phyloP scores from a whole-genome alignment of 306 rosid genomes.

The Arachis stenosperma region DNA sequence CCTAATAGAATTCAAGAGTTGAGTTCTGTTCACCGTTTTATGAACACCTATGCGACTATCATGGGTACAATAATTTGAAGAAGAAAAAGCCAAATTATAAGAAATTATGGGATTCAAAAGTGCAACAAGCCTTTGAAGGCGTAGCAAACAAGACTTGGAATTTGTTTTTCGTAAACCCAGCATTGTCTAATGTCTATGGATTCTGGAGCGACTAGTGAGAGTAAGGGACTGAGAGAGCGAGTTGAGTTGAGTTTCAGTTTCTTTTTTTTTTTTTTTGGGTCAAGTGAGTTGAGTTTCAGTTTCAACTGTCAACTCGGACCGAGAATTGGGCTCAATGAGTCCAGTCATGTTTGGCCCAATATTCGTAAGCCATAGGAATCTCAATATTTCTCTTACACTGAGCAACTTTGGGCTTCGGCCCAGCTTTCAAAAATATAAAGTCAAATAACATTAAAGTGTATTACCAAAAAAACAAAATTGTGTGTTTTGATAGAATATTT shows the following conservation, averaged over 20 bases:
- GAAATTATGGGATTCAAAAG: background rate
- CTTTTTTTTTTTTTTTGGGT: no score
- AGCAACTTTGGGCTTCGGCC: no score
- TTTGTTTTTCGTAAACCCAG: background rate
- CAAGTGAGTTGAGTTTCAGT: background rate
- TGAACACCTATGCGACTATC: background rate
- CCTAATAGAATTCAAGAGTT: slow-evolving; percentile 18
- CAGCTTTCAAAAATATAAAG: no score
- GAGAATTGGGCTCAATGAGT: no score
- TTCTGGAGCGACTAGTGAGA: background rate
- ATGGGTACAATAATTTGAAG: background rate
- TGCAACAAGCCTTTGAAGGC: background rate
- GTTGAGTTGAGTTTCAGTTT: background rate
- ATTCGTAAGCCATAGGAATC: no score
- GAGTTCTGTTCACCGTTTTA: background rate
- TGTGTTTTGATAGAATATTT: no score
- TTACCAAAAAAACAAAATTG: no score
- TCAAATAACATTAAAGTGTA: no score
- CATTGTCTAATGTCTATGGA: background rate
- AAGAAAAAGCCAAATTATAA: background rate
- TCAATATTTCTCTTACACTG: no score
- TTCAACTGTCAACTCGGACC: no score
- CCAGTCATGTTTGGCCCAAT: no score
- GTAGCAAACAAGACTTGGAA: background rate
- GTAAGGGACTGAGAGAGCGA: background rate